Percentiles rank a stretch among this genome's conserved stretches.
Evolutionary conservation across 768 basidiomycete species (phyloP).

Genomic region (Termitomyces heimii): DNA sequence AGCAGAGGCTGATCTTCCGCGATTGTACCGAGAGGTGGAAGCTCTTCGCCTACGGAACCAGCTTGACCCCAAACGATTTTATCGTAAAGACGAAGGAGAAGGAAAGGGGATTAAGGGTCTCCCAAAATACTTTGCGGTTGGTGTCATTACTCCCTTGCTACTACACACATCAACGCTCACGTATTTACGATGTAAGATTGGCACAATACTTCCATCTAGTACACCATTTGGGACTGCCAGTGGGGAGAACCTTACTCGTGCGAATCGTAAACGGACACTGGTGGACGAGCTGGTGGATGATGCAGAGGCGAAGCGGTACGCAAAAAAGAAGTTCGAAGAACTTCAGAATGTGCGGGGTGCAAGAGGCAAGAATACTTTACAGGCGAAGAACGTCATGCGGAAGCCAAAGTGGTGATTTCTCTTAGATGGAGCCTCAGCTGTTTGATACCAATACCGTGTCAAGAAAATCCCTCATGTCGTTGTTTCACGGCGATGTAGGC

Average conservation of each 20-base stretch:
- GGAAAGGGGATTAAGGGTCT: slow-evolving; percentile 79
- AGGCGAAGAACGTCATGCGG: slow-evolving; percentile 54
- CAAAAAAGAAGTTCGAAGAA: slow-evolving; percentile 88
- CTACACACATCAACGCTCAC: not conserved
- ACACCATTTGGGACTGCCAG: slow-evolving; percentile 70
- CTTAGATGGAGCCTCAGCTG: not conserved
- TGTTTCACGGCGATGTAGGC: not conserved
- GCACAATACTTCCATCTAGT: slow-evolving; percentile 64
- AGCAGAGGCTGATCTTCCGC: slow-evolving; percentile 70
- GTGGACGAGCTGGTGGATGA: slow-evolving; percentile 90
- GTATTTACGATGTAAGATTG: slow-evolving; percentile 46
- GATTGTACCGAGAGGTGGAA: slow-evolving; percentile 80
- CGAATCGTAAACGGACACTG: slow-evolving; percentile 71
- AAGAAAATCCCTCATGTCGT: not conserved
- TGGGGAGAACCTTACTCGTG: slow-evolving; percentile 64
- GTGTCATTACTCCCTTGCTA: slow-evolving; percentile 18
- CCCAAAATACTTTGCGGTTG: slow-evolving; percentile 87
- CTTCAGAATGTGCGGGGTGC: slow-evolving; percentile 63
- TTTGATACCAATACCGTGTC: not conserved
- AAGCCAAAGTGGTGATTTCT: slow-evolving; percentile 61
- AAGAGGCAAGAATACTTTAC: slow-evolving; percentile 66
- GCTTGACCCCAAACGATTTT: slow-evolving; percentile 89
- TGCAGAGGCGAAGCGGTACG: slow-evolving; percentile 78
- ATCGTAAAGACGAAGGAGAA: slow-evolving; percentile 82
- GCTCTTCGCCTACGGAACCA: slow-evolving; percentile 82